phyloP scores from a whole-genome alignment of 495 filamentous ascomycete genomes.

The Aspergillus olivimuriae region DNA sequence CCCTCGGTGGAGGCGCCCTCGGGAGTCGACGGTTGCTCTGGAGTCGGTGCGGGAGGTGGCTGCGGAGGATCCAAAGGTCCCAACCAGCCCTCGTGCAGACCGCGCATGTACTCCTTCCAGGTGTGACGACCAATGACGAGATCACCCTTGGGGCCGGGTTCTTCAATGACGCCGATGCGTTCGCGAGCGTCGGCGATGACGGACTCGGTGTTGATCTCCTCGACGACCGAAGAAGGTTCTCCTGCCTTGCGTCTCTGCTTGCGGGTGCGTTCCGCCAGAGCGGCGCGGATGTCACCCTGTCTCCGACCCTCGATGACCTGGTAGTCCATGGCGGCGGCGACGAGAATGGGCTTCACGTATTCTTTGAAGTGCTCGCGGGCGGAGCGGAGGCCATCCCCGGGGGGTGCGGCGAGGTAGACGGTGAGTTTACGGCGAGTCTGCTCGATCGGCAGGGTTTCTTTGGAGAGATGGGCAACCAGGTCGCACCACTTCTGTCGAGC shows the following conservation, averaged over 20 bases:
- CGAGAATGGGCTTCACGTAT: conserved; percentile 89
- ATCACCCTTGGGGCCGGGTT: conserved; percentile 69
- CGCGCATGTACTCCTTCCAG: conserved; percentile 96
- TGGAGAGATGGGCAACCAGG: conserved; percentile 78
- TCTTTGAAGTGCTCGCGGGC: conserved; percentile 92
- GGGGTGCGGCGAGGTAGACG: conserved; percentile 78
- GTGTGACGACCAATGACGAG: conserved; percentile 86
- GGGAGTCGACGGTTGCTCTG: conserved; percentile 9
- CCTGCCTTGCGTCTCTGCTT: conserved; percentile 52
- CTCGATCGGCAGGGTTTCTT: conserved; percentile 63
- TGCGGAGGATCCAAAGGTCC: conserved; percentile 62
- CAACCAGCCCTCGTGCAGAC: conserved; percentile 93
- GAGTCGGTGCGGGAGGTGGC: conserved; percentile 14
- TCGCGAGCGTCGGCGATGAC: conserved; percentile 49
- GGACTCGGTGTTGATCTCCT: conserved; percentile 43
- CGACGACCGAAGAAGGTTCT: conserved; percentile 38
- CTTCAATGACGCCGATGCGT: conserved; percentile 58
- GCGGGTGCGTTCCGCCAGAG: conserved; percentile 75
- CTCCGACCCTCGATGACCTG: conserved; percentile 86
- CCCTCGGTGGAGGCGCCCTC: conserved; percentile 24
- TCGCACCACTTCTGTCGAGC: conserved; percentile 80
- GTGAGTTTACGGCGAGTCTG: conserved; percentile 79
- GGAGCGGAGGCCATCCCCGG: conserved; percentile 71
- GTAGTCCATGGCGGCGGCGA: conserved; percentile 87
- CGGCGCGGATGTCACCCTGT: conserved; percentile 80